phyloP scores from a whole-genome alignment of 73 alveolate species.

The Paramecium sexaurelia region DNA sequence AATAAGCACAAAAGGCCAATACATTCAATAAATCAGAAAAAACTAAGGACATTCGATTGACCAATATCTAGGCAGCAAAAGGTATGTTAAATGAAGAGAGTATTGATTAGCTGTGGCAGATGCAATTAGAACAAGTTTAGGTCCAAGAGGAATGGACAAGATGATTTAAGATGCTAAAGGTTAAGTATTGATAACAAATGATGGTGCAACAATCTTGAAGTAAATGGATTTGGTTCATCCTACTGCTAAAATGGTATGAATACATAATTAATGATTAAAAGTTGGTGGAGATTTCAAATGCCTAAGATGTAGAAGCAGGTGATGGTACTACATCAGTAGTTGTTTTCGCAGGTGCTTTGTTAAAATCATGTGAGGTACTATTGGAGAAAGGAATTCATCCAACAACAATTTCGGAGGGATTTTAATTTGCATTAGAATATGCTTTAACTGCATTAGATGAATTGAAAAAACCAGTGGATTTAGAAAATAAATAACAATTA shows the following conservation, averaged over 20 bases:
- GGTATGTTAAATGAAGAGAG: slow-evolving; percentile 49
- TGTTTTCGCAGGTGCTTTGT: slow-evolving; percentile 99
- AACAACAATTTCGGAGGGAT: slow-evolving; percentile 95
- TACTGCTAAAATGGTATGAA: slow-evolving; percentile 97
- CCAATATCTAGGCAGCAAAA: slow-evolving; percentile 69
- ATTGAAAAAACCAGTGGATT: slow-evolving; percentile 86
- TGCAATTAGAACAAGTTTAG: slow-evolving; percentile 98
- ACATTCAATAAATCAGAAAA: slow-evolving; percentile 66
- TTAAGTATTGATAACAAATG: slow-evolving; percentile 98
- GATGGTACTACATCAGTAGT: slow-evolving; percentile 99
- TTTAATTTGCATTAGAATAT: slow-evolving; percentile 86
- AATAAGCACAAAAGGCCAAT: background rate
- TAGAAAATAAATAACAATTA: slow-evolving; percentile 92
- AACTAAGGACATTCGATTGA: slow-evolving; percentile 65
- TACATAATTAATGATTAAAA: background rate
- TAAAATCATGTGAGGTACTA: slow-evolving; percentile 91
- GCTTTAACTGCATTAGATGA: slow-evolving; percentile 88
- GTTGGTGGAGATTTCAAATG: slow-evolving; percentile 99
- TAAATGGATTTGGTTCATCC: slow-evolving; percentile 99
- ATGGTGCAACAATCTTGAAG: slow-evolving; percentile 99
- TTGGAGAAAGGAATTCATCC: slow-evolving; percentile 98
- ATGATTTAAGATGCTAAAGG: slow-evolving; percentile 92
- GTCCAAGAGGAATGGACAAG: slow-evolving; percentile 99
- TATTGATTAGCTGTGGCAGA: slow-evolving; percentile 91
- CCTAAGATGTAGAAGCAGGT: slow-evolving; percentile 99